Evolutionary conservation across 768 basidiomycete species (phyloP), one percentile per base, ranked within the genome.

Genomic region (Tricholomella constricta): DNA sequence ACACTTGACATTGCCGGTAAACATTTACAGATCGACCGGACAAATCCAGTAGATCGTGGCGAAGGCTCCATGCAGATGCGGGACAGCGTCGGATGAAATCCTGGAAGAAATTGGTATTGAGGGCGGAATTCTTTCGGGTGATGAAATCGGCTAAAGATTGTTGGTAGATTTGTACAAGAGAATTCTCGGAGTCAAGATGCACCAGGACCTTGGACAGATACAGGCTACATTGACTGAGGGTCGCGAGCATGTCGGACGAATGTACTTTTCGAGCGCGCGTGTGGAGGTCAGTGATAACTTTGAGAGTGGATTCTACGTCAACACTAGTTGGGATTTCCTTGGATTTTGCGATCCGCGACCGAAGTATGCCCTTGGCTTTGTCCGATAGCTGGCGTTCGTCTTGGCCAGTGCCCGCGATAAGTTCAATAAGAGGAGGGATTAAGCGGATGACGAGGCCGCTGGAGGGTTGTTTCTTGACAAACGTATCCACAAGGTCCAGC

Each of bases 401-500:
- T 23, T 80, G 67, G 41, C 85, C 76, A 27, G 84, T 81, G 48
- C 78, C 77, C 40, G 82, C 77, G 44, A 88, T 78, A 41, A 98
- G 79, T 47, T 89, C 86, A 52, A 95, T 73, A 31, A 99, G 76
- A 8, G 95, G 90, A 2, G 86, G 58, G 57, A 97, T 76, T 43
- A 91, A 74, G 34, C 80, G 83, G 34, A 91, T 62, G 47, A 85
- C 70, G 49, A 87, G 77, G 0, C 86, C 77, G 65, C 81, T 96
- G n/a, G 84, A 75, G 2, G 89, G 80, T 59, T 93, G 88, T 62
- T 83, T 86, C 66, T 83, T 89, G 58, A 89, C 71, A 72, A 86
- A 95, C 20, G 80, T 84, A 48, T 98, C 94, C 52, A 98, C 79
- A n/a, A 99, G 81, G 68, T 98, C 96, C 25, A 99, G 84, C 25